Percentiles rank a stretch among this genome's conserved stretches.
These are phyloP conservation scores for Lactifluus pinguis DNA, from an alignment of 768 basidiomycete genomes.

Conservation along the genomic window DNA sequence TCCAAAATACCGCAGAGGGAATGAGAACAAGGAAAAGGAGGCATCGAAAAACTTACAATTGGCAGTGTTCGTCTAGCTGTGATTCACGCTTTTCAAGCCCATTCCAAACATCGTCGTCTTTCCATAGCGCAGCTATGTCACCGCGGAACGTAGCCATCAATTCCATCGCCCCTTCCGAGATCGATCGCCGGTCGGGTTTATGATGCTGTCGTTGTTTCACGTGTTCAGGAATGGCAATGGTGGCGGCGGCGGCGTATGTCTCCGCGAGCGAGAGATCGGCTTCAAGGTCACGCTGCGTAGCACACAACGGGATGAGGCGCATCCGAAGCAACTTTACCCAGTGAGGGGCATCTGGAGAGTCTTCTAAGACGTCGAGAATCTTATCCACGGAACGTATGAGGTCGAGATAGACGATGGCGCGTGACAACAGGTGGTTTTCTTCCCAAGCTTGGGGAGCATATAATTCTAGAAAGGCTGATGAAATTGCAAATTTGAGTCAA, in stretches of 20 bases:
- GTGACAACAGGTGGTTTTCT: conserved; percentile 64
- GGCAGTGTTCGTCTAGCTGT: conserved; percentile 58
- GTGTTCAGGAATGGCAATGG: conserved; percentile 18
- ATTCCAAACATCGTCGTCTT: conserved; percentile 52
- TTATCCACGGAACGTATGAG: conserved; percentile 33
- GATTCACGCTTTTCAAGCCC: conserved; percentile 37
- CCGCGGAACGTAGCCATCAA: conserved; percentile 50
- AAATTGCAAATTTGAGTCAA: neutral
- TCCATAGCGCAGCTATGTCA: conserved; percentile 61
- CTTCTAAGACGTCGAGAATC: conserved; percentile 30
- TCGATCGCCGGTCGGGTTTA: conserved; percentile 4
- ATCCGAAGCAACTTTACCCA: conserved; percentile 4
- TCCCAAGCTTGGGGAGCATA: conserved; percentile 33
- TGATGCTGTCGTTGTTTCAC: conserved; percentile 8
- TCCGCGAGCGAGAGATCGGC: neutral
- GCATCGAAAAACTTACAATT: conserved; percentile 45
- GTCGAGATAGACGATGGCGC: conserved; percentile 60
- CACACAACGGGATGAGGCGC: conserved; percentile 25
- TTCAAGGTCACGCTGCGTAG: conserved; percentile 20
- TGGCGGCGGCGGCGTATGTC: conserved; percentile 21
- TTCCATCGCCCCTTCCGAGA: conserved; percentile 46
- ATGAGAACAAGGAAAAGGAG: neutral
- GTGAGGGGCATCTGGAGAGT: conserved; percentile 13
- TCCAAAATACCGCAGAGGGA: neutral
- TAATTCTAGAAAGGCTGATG: neutral